These are phyloP conservation scores for Metschnikowia henanensis DNA, from an alignment of 805 yeast species.

Conservation along the genomic window DNA sequence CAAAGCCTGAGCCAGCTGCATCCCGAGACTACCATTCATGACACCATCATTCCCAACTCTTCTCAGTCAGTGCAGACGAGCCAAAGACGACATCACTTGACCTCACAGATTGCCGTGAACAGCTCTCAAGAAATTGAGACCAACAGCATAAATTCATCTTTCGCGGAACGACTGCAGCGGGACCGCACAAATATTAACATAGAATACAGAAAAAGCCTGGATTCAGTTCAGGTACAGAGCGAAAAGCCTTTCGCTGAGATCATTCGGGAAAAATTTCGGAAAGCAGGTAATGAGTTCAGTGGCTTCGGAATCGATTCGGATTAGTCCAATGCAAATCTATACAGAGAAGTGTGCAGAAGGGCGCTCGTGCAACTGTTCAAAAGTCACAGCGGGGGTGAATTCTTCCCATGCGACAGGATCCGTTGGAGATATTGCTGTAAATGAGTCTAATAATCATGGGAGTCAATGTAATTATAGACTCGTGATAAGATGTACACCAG, in stretches of 20 bases:
- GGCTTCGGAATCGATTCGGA: slow-evolving; percentile 2
- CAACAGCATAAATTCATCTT: slow-evolving; percentile 1
- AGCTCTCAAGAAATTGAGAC: slow-evolving; percentile 10
- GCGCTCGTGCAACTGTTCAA: too few species aligned
- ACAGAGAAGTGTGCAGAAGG: not conserved
- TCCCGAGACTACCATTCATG: slow-evolving; percentile 1
- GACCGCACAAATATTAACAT: not conserved
- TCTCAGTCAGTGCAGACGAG: slow-evolving; percentile 6
- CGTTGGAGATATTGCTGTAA: too few species aligned
- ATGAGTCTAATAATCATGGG: too few species aligned
- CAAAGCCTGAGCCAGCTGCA: not conserved
- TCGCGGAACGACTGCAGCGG: not conserved
- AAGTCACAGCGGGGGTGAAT: too few species aligned
- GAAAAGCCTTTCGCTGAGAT: not conserved
- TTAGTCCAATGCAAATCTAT: not conserved
- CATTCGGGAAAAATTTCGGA: not conserved
- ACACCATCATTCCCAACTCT: slow-evolving; percentile 11
- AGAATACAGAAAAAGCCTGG: too few species aligned
- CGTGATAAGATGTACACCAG: too few species aligned
- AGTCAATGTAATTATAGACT: not conserved
- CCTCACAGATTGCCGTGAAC: slow-evolving; percentile 9
- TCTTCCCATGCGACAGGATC: too few species aligned
- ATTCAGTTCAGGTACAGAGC: too few species aligned
- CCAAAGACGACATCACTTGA: slow-evolving; percentile 4
- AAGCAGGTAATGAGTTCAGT: slow-evolving; percentile 8